A percentile compares a stretch with the other conserved stretches of the same genome.
Evolutionary conservation across 164 flowering plant genomes (phyloP).

Genomic region (Magnolia changhungtana): DNA sequence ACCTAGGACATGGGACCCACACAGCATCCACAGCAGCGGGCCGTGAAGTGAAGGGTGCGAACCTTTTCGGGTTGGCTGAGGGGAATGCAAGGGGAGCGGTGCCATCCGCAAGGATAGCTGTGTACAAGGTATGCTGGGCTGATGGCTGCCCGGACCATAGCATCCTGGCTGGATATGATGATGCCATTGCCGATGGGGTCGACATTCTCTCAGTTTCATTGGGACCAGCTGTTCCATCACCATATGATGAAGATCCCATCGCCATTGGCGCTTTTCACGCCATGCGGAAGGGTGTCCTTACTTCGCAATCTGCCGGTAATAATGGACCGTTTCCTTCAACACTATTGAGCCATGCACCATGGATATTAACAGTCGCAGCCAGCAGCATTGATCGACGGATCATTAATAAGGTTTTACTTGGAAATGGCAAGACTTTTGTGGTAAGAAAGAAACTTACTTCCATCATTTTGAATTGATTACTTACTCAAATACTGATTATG

Average conservation of each 20-base stretch:
- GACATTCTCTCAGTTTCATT: slow-evolving; percentile 16
- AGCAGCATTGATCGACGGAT: slow-evolving; percentile 31
- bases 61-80: slow-evolving; percentile 28
- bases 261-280: slow-evolving; percentile 20
- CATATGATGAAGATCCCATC: slow-evolving; percentile 11
- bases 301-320: slow-evolving; percentile 30
- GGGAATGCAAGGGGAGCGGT: slow-evolving; percentile 59
- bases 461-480: background rate
- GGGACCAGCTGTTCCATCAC: background rate
- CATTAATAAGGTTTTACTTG: slow-evolving; percentile 19
- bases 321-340: slow-evolving; percentile 9
- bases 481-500: background rate
- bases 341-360: slow-evolving; percentile 19
- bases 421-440: slow-evolving; percentile 17
- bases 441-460: slow-evolving; percentile 12
- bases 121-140: slow-evolving; percentile 40
- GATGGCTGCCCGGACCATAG: slow-evolving; percentile 29
- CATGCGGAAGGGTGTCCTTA: slow-evolving; percentile 21
- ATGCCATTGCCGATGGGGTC: slow-evolving; percentile 25
- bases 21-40: slow-evolving; percentile 60
- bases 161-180: slow-evolving; percentile 52
- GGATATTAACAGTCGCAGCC: slow-evolving; percentile 31
- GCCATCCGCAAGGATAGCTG: slow-evolving; percentile 51
- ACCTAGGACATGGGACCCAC: slow-evolving; percentile 50
- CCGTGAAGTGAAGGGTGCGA: slow-evolving; percentile 24